phyloP scores from a whole-genome alignment of 2,329 filamentous ascomycete genomes.

The Neurospora sp. region DNA sequence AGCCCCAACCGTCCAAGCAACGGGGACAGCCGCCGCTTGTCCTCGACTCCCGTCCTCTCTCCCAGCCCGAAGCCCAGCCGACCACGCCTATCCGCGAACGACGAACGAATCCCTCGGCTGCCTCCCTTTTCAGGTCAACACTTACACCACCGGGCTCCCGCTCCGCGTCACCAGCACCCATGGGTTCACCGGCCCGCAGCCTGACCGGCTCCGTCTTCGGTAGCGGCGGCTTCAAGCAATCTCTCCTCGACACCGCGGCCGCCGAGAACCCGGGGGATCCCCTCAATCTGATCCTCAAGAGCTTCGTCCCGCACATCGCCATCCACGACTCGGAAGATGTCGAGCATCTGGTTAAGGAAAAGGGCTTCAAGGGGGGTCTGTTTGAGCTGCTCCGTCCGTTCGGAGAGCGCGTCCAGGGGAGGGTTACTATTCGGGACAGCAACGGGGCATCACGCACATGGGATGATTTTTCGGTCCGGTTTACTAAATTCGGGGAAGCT shows the following conservation, averaged over 20 bases:
- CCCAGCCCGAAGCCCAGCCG: constrained; percentile 41
- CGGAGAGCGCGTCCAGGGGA: constrained; percentile 78
- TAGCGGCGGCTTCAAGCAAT: constrained; percentile 30
- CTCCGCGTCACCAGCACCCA: constrained; percentile 51
- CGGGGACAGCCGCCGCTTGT: constrained; percentile 45
- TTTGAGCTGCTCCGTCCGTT: constrained; percentile 83
- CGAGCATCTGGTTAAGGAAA: constrained; percentile 66
- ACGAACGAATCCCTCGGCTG: constrained; percentile 44
- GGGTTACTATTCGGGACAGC: constrained; percentile 84
- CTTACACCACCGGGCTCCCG: constrained; percentile 59
- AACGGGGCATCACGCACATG: constrained; percentile 71
- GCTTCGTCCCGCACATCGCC: constrained; percentile 82
- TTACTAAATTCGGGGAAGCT: constrained; percentile 59
- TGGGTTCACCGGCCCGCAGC: constrained; percentile 40
- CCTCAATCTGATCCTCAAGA: constrained; percentile 61
- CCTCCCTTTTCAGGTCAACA: constrained; percentile 55
- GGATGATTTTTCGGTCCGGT: constrained; percentile 86
- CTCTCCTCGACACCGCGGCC: constrained; percentile 31
- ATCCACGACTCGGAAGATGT: constrained; percentile 82
- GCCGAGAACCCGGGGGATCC: constrained; percentile 43
- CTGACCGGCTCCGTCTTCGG: constrained; percentile 50
- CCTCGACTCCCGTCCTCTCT: constrained; percentile 29
- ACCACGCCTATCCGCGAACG: constrained; percentile 39
- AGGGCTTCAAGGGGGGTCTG: constrained; percentile 75
- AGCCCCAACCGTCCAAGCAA: constrained; percentile 39